A percentile compares a stretch with the other conserved stretches of the same genome.
Evolutionary conservation across 129 eudicot genomes (phyloP).

Genomic region (Calendula officinalis): DNA sequence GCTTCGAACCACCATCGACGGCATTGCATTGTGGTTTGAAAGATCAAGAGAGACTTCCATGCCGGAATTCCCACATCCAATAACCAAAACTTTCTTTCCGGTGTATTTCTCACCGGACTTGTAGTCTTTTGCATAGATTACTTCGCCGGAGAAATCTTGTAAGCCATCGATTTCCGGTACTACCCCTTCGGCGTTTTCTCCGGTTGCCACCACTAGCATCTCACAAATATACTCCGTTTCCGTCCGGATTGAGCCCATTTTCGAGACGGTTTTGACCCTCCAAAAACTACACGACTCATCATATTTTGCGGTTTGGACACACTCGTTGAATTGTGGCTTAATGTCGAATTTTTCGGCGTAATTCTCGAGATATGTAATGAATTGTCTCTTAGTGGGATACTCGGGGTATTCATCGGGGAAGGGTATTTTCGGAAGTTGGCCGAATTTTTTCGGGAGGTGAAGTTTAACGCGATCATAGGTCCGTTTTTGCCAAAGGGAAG

Average conservation of each 20-base stretch:
- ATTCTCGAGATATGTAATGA: conserved; percentile 71
- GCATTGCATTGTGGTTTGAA: conserved; percentile 67
- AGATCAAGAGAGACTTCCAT: conserved; percentile 98
- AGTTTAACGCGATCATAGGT: conserved; percentile 80
- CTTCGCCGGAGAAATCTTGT: conserved; percentile 62
- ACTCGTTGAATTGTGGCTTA: conserved; percentile 73
- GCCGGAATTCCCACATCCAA: conserved; percentile 94
- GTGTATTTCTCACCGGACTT: conserved; percentile 64
- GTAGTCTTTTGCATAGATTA: conserved; percentile 76
- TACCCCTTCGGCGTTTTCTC: conserved; percentile 78
- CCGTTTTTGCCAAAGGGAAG: conserved; percentile 85
- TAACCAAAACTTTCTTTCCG: conserved; percentile 75
- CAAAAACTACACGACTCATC: conserved; percentile 63
- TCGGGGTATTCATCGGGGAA: conserved; percentile 84
- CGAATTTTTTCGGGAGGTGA: conserved; percentile 87
- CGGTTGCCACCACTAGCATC: conserved; percentile 85
- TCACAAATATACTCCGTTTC: conserved; percentile 86
- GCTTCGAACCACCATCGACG: conserved; percentile 82
- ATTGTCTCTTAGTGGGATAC: conserved; percentile 73
- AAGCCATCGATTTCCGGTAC: conserved; percentile 76
- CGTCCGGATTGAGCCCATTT: conserved; percentile 25
- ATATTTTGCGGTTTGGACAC: conserved; percentile 74
- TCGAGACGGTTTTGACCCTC: conserved; percentile 55
- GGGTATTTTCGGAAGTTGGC: conserved; percentile 76
- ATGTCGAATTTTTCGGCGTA: conserved; percentile 61